phyloP scores from a whole-genome alignment of 2,329 filamentous ascomycete species.

The Geosmithia morbida region DNA sequence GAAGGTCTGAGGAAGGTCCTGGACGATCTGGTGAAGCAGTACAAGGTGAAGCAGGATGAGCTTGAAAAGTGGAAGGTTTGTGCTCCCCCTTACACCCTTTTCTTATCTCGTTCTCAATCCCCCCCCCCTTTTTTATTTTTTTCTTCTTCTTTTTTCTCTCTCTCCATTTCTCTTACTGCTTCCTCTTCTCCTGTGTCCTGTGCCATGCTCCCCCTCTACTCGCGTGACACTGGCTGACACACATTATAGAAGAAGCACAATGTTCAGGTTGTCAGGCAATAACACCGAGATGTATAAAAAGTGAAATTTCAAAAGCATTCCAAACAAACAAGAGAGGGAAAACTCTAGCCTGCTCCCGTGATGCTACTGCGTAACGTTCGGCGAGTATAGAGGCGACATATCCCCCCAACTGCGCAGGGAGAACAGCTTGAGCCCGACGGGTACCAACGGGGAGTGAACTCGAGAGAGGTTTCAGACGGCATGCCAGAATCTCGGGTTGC shows the following conservation, averaged over 20 bases:
- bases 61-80: conserved; percentile 95
- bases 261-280: conserved; percentile 72
- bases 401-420: too few relatives aligned
- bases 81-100: too few relatives aligned
- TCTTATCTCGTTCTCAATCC: too few relatives aligned
- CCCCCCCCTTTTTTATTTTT: too few relatives aligned
- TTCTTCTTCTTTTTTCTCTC: neutral
- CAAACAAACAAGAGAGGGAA: neutral
- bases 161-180: neutral
- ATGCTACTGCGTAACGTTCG: too few relatives aligned
- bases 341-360: neutral
- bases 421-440: too few relatives aligned
- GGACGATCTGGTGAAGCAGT: conserved; percentile 90
- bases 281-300: conserved; percentile 10
- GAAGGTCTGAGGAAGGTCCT: conserved; percentile 89
- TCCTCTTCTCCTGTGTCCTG: neutral
- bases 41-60: conserved; percentile 87
- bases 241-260: conserved; percentile 68
- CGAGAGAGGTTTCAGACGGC: too few relatives aligned
- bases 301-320: neutral
- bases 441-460: too few relatives aligned
- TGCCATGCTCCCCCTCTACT: neutral
- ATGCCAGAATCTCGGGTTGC: too few relatives aligned
- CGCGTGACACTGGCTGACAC: neutral
- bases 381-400: too few relatives aligned